Conservation (phyloP, 2,329 filamentous ascomycete species). For the Zymoseptoria crescenta region DNA sequence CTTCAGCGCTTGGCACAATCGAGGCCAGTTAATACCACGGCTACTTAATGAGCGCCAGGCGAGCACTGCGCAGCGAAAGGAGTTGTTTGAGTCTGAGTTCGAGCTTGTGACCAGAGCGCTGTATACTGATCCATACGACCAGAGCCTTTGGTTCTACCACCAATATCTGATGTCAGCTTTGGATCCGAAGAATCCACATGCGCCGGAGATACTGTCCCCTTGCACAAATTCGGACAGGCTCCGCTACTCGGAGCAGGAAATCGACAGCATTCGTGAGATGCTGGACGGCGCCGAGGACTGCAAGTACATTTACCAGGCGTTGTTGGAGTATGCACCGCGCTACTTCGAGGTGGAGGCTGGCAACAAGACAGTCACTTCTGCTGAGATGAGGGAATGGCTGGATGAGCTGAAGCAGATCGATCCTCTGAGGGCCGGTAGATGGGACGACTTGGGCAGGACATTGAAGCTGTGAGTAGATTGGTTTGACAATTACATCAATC, state of each 20-base stretch:
- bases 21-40: constrained; percentile 72
- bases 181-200: constrained; percentile 45
- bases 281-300: constrained; percentile 57
- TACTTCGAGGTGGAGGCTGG: constrained; percentile 43
- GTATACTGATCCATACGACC: constrained; percentile 85
- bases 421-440: constrained; percentile 64
- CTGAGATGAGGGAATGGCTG: constrained; percentile 48
- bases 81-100: constrained; percentile 72
- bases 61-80: constrained; percentile 52
- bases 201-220: constrained; percentile 51
- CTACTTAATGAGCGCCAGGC: constrained; percentile 65
- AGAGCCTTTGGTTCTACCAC: constrained; percentile 96
- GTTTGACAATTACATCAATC: neutral
- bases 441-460: constrained; percentile 58
- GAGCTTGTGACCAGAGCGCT: constrained; percentile 67
- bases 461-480: constrained; percentile 32
- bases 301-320: constrained; percentile 84
- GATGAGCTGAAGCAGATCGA: constrained; percentile 61
- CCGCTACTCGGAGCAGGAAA: constrained; percentile 60
- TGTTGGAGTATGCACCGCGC: constrained; percentile 68
- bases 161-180: constrained; percentile 69
- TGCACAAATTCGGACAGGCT: constrained; percentile 55
- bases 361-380: constrained; percentile 35
- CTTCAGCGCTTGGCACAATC: constrained; percentile 94
- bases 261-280: constrained; percentile 65